Base-by-base conservation (phyloP, 345 rosid genomes). In the Kandelia obovata region DNA sequence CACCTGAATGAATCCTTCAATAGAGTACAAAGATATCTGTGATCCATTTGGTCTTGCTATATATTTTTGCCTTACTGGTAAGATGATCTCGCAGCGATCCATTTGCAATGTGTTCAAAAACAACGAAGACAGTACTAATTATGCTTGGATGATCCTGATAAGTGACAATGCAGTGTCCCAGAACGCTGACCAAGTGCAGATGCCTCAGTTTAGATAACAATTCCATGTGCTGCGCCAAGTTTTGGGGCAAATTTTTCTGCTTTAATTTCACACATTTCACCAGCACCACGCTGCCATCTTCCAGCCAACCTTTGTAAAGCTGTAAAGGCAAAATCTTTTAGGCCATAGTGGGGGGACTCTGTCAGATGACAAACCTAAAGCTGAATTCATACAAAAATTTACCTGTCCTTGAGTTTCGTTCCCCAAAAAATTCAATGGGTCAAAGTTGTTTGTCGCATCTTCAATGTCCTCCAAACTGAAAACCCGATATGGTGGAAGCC, bases 191-290 rank as follows among this genome's bases (percentile, higher is more conserved):
- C 83, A 94, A 77, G 80, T 91, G 90, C 74, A 84, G 67, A 74
- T 94, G 96, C 75, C 98, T 87, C 28, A 94, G 81, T 87, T 94
- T 94, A 58, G 97, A 88, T 65, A 88, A 34, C 52, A 81, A 85
- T 69, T 91, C 98, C 81, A 91, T 79, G 68, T 91, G 89, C 72
- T 91, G 96, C 61, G 76, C 71, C 64, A 85, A 71, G 68, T 74
- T 87, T 59, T 88, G 96, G 11, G 89, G 88, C 68, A 78, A 66
- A 71, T 79, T 75, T 81, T 87, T 89, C 66, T 87, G 95, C 77
- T 88, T 88, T 70, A 88, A 68, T 77, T 94, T 91, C 72, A 87
- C 66, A 59, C 91, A 83, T 84, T 81, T 85, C 67, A 94, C 84
- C 47, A 83, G 75, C 57, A 87, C 97, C 62, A 71, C 65, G 46